Evolutionary conservation across 1,284 basidiomycete species (phyloP).

Genomic region (Boletus smithii): DNA sequence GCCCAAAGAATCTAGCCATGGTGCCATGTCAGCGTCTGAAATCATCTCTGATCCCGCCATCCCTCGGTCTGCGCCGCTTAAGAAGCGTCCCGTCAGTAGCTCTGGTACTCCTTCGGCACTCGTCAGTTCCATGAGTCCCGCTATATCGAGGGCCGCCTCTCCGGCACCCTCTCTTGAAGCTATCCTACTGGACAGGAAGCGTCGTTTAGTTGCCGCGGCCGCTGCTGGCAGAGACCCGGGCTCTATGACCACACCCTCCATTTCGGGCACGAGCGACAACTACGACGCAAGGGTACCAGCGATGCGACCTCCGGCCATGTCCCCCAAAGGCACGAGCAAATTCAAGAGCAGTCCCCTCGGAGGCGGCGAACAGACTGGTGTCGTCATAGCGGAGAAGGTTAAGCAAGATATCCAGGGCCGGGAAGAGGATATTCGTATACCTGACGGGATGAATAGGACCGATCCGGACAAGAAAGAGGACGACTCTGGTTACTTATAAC

Average conservation of each 20-base stretch:
- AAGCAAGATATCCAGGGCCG: slow-evolving; percentile 30
- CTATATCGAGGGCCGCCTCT: slow-evolving; percentile 33
- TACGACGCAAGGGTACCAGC: slow-evolving; percentile 9
- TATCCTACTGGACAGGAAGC: slow-evolving; percentile 56
- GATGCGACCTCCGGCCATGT: slow-evolving; percentile 20
- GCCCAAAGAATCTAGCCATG: background rate
- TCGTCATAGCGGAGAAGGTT: slow-evolving; percentile 43
- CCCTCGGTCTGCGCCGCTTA: slow-evolving; percentile 4
- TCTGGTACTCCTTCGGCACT: slow-evolving; percentile 7
- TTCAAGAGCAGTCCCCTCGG: slow-evolving; percentile 70
- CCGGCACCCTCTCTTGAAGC: slow-evolving; percentile 60
- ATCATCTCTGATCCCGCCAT: background rate
- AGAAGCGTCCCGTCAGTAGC: slow-evolving; percentile 20
- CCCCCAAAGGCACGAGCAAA: slow-evolving; percentile 45
- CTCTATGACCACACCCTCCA: slow-evolving; percentile 7
- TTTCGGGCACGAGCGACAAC: slow-evolving; percentile 14
- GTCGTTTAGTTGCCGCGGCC: slow-evolving; percentile 34
- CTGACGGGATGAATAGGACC: slow-evolving; percentile 19
- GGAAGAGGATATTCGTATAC: slow-evolving; percentile 25
- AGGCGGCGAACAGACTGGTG: slow-evolving; percentile 40
- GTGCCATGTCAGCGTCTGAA: background rate
- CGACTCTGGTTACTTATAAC: slow-evolving; percentile 29
- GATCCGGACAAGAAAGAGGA: slow-evolving; percentile 25
- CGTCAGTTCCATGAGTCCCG: slow-evolving; percentile 15
- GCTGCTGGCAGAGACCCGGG: slow-evolving; percentile 19